Percentiles rank a stretch among this genome's conserved stretches.
These are phyloP conservation scores for Daldinia caldariorum DNA, from an alignment of 495 filamentous ascomycete genomes.

Conservation along the genomic window DNA sequence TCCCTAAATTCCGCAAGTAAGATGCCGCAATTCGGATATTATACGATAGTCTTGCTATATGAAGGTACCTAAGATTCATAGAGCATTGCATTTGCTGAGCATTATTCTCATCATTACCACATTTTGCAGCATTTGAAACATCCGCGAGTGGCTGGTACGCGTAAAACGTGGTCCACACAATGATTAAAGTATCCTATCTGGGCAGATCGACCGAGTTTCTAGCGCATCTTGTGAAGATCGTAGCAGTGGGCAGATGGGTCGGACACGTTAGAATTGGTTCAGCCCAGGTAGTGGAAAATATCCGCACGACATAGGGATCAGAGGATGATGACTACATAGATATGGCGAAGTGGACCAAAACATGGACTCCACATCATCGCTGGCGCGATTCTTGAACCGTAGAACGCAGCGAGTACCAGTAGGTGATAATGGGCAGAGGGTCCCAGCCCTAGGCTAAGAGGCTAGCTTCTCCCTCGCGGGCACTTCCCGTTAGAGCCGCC, in stretches of 20 bases:
- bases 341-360: constrained; percentile 26
- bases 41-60: background rate
- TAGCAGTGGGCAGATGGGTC: background rate
- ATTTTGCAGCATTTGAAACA: constrained; percentile 38
- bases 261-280: background rate
- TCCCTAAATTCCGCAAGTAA: constrained; percentile 23
- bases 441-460: constrained; percentile 14
- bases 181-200: constrained; percentile 19
- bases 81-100: too few species aligned
- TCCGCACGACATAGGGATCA: constrained; percentile 3
- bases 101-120: constrained; percentile 23
- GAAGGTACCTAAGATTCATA: background rate
- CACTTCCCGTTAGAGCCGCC: constrained; percentile 37
- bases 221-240: constrained; percentile 13
- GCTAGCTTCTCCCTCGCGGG: constrained; percentile 19
- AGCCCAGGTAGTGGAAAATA: too few species aligned
- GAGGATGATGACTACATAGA: background rate
- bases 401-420: too few species aligned
- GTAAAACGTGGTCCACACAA: constrained; percentile 3
- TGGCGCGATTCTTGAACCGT: background rate
- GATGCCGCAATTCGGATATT: constrained; percentile 3
- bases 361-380: background rate
- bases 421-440: background rate
- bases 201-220: constrained; percentile 26
- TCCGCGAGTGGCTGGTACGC: constrained; percentile 1